Evolutionary conservation across 192 early-diverging fungal species (phyloP).

Genomic region (Geranomyces variabilis): DNA sequence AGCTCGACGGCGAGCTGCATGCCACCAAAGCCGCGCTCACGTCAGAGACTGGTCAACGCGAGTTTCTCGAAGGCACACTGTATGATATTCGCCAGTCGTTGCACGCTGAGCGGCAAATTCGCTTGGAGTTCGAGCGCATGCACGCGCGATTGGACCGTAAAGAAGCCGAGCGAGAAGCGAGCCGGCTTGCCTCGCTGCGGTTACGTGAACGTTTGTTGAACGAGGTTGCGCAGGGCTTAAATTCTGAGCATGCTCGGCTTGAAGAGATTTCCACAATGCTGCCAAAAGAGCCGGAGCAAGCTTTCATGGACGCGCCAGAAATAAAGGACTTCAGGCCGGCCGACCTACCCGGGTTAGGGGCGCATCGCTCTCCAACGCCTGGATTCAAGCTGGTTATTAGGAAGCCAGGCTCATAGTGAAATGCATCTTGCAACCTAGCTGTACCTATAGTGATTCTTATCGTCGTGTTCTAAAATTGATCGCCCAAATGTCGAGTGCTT

Average conservation of each 20-base stretch:
- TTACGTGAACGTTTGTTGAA: constrained; percentile 44
- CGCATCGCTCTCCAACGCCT: not conserved
- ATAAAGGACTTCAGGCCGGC: constrained; percentile 32
- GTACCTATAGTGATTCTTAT: too few species aligned
- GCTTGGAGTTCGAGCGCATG: constrained; percentile 54
- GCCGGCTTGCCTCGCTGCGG: constrained; percentile 38
- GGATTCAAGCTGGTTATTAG: constrained; percentile 26
- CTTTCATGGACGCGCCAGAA: constrained; percentile 35
- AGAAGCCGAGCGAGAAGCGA: constrained; percentile 38
- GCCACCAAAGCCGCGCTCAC: constrained; percentile 38
- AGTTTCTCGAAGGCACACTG: constrained; percentile 47
- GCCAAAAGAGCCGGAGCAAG: constrained; percentile 34
- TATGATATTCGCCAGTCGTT: constrained; percentile 44
- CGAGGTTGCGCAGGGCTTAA: constrained; percentile 41
- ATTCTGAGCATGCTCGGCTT: constrained; percentile 40
- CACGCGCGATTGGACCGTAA: constrained; percentile 40
- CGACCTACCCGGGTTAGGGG: not conserved
- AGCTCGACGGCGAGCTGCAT: constrained; percentile 37
- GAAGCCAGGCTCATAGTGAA: not conserved
- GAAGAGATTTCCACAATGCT: constrained; percentile 43
- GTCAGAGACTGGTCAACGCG: constrained; percentile 44
- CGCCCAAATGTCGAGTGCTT: too few species aligned
- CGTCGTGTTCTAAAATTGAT: too few species aligned
- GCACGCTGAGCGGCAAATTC: constrained; percentile 48
- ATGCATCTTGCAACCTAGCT: too few species aligned